Conservation (phyloP, 306 rosid genomes). For the Rosa chinensis region DNA sequence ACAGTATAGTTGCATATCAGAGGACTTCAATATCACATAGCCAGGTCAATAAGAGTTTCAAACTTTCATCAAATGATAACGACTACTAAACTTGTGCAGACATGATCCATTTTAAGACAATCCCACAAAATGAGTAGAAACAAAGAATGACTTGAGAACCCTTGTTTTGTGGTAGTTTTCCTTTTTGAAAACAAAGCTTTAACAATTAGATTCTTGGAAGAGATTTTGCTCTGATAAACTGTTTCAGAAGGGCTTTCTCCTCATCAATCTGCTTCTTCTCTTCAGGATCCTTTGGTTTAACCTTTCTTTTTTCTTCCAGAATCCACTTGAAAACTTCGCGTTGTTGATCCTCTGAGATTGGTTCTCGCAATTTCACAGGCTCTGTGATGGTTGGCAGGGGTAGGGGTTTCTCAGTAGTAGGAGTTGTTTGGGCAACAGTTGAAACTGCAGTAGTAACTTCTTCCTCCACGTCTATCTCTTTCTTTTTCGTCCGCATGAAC, state of each 20-base stretch:
- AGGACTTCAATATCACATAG: background rate
- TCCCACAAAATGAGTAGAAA: constrained; percentile 28
- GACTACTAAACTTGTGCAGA: constrained; percentile 20
- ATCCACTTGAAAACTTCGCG: constrained; percentile 84
- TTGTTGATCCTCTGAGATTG: constrained; percentile 73
- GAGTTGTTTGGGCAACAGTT: constrained; percentile 43
- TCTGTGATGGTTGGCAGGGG: constrained; percentile 34
- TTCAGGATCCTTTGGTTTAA: constrained; percentile 62
- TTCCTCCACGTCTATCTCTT: constrained; percentile 49
- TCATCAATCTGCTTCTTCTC: constrained; percentile 77
- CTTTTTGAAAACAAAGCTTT: constrained; percentile 9
- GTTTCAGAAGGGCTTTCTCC: constrained; percentile 88
- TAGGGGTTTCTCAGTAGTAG: constrained; percentile 34
- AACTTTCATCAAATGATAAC: background rate
- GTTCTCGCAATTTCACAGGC: constrained; percentile 53
- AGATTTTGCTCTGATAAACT: constrained; percentile 71
- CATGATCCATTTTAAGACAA: constrained; percentile 21
- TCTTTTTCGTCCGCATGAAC: constrained; percentile 68
- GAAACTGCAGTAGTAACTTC: constrained; percentile 35
- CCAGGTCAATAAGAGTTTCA: background rate
- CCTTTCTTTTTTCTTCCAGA: constrained; percentile 88
- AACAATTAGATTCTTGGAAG: constrained; percentile 51
- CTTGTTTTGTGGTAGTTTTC: background rate
- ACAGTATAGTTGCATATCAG: background rate
- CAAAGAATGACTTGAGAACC: constrained; percentile 7